Percentiles rank a stretch among this genome's conserved stretches.
Evolutionary conservation across 768 basidiomycete species (phyloP).

Genomic region (Serendipita sp.): DNA sequence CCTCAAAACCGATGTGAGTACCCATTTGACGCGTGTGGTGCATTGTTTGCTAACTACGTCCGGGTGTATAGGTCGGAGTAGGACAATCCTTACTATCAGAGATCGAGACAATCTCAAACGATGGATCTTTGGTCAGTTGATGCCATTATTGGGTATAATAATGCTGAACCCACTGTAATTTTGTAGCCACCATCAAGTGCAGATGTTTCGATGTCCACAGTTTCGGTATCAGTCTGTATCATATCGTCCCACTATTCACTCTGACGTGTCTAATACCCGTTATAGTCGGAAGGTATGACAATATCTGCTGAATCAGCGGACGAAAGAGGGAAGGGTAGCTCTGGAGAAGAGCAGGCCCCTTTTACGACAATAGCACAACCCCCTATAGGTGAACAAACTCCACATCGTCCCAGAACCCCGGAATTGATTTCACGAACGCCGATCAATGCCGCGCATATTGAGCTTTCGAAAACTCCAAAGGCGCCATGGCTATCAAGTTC

Average conservation of each 20-base stretch:
- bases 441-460: background rate
- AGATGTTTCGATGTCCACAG: slow-evolving; percentile 1
- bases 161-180: no score
- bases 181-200: slow-evolving; percentile 1
- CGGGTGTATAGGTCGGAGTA: background rate
- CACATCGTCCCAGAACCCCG: background rate
- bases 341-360: background rate
- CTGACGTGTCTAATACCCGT: no score
- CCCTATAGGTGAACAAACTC: background rate
- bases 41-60: background rate
- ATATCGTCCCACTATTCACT: no score
- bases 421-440: background rate
- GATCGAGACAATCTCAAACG: background rate
- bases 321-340: background rate
- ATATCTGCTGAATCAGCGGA: background rate
- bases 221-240: background rate
- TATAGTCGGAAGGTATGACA: background rate
- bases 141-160: background rate
- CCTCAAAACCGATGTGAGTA: background rate
- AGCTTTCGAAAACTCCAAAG: slow-evolving; percentile 3
- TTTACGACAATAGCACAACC: background rate
- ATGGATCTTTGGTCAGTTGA: background rate
- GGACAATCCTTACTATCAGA: background rate
- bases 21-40: background rate
- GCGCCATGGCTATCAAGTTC: background rate